Base-by-base conservation (phyloP, 257 asterid genomes). In the Gynochthodes officinalis region DNA sequence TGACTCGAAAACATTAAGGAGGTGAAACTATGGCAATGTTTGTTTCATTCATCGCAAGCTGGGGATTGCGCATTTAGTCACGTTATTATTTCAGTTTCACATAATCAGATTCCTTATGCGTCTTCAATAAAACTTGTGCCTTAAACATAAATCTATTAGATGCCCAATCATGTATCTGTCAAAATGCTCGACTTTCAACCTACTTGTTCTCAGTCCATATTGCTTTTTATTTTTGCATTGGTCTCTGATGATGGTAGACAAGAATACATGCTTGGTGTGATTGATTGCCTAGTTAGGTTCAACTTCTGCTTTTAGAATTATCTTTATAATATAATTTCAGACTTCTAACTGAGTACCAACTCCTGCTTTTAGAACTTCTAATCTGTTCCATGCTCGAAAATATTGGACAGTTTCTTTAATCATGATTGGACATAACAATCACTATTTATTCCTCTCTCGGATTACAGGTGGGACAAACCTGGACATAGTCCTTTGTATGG, bases 381-480 rank as follows among this genome's bases (percentile, higher is more conserved):
- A 35, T 18, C 32, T 60, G 50, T 14, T 46, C 49, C 32, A 25
- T 23, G 49, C 35, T 10, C 4, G 48, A 62, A 69, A 23, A 42
- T n/a, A 27, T 21, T 18, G 4, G 97, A 37, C 15, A 13, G 39
- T 11, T 12, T 40, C 18, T 33, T 14, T 54, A 23, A 19, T 4
- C 10, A 53, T 46, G 37, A 53, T 32, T 2, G 39, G 71, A 37
- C 8, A 2, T n/a, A 40, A 69, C 27, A 27, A 16, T 28, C 23
- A 21, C 35, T 40, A 12, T 69, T 71, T 59, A 35, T 43, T 27
- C 19, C 19, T 35, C 15, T 8, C 19, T 50, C 35, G 21, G 52
- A 4, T 61, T 16, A 77, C 59, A 94, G 99, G 88, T 95, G 99
- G 99, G 99, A 95, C 76, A 95, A 92, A 73, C 98, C 98, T 46